These are phyloP conservation scores for Cyberlindnera maclurae DNA, from an alignment of 805 yeast species.

Conservation along the genomic window DNA sequence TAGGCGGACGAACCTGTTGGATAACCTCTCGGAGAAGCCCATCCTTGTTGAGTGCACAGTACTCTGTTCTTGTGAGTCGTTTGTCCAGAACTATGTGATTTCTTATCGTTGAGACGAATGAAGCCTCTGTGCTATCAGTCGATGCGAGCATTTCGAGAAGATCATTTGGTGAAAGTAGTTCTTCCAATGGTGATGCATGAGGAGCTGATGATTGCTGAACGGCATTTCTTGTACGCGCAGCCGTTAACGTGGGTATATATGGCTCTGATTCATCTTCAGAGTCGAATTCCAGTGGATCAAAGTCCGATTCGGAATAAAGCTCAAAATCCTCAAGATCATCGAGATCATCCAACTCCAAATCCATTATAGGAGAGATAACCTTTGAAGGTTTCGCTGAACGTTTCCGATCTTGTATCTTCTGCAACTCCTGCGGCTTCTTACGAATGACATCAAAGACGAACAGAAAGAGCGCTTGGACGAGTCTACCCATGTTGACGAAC, in stretches of 20 bases:
- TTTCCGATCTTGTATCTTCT: background rate
- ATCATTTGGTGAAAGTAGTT: slow-evolving; percentile 16
- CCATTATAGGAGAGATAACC: too few relatives aligned
- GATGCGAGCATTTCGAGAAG: slow-evolving; percentile 25
- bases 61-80: slow-evolving; percentile 30
- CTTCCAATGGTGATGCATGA: slow-evolving; percentile 9
- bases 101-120: slow-evolving; percentile 9
- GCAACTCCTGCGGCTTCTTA: background rate
- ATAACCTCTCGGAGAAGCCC: slow-evolving; percentile 25
- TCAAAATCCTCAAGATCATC: slow-evolving; percentile 25
- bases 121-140: slow-evolving; percentile 18
- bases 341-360: slow-evolving; percentile 12
- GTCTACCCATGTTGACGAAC: slow-evolving; percentile 8
- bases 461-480: slow-evolving; percentile 4
- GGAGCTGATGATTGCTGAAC: slow-evolving; percentile 2
- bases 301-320: slow-evolving; percentile 22
- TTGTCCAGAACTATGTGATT: slow-evolving; percentile 18
- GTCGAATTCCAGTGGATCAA: slow-evolving; percentile 27
- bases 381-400: background rate
- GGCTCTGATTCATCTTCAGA: slow-evolving; percentile 23
- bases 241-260: slow-evolving; percentile 11
- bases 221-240: slow-evolving; percentile 7
- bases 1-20: slow-evolving; percentile 22
- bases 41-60: slow-evolving; percentile 25
- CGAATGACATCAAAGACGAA: slow-evolving; percentile 7